Evolutionary conservation across 2,329 filamentous ascomycete genomes (phyloP).

Genomic region (Leptodontidium sp.): DNA sequence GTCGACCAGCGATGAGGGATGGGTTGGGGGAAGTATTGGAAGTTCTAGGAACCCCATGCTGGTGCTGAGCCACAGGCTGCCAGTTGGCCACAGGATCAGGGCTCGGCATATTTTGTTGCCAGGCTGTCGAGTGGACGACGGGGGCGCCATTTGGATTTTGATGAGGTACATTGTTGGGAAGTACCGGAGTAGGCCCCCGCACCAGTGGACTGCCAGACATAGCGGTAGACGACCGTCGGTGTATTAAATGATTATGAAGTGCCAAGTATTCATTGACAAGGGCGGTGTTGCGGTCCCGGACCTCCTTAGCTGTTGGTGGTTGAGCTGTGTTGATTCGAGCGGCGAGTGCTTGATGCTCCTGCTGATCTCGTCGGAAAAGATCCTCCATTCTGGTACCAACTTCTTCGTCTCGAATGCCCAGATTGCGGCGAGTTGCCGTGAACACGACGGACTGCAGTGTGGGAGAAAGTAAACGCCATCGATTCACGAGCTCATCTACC

Average conservation of each 20-base stretch:
- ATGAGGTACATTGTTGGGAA: slow-evolving; percentile 28
- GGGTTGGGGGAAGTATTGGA: slow-evolving; percentile 31
- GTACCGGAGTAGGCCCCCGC: slow-evolving; percentile 26
- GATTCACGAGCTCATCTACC: slow-evolving; percentile 61
- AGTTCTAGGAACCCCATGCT: slow-evolving; percentile 14
- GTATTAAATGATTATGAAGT: slow-evolving; percentile 30
- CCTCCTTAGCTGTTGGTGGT: slow-evolving; percentile 42
- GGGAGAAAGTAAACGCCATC: slow-evolving; percentile 57
- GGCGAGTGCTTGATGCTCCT: slow-evolving; percentile 44
- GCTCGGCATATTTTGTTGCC: slow-evolving; percentile 27
- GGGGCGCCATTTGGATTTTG: slow-evolving; percentile 14
- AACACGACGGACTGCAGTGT: slow-evolving; percentile 64
- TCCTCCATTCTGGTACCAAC: slow-evolving; percentile 48
- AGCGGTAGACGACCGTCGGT: slow-evolving; percentile 24
- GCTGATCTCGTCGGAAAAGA: slow-evolving; percentile 50
- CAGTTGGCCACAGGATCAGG: slow-evolving; percentile 26
- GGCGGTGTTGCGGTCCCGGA: slow-evolving; percentile 38
- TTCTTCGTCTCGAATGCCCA: slow-evolving; percentile 51
- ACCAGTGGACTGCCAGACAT: slow-evolving; percentile 20
- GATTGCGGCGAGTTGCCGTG: slow-evolving; percentile 57
- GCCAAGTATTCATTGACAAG: slow-evolving; percentile 37
- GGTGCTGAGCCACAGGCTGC: slow-evolving; percentile 25
- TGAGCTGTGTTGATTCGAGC: slow-evolving; percentile 39
- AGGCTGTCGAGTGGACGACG: slow-evolving; percentile 6
- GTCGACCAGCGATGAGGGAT: slow-evolving; percentile 19